phyloP scores from a whole-genome alignment of 495 filamentous ascomycete genomes.

The Sphaerosporella brunnea region DNA sequence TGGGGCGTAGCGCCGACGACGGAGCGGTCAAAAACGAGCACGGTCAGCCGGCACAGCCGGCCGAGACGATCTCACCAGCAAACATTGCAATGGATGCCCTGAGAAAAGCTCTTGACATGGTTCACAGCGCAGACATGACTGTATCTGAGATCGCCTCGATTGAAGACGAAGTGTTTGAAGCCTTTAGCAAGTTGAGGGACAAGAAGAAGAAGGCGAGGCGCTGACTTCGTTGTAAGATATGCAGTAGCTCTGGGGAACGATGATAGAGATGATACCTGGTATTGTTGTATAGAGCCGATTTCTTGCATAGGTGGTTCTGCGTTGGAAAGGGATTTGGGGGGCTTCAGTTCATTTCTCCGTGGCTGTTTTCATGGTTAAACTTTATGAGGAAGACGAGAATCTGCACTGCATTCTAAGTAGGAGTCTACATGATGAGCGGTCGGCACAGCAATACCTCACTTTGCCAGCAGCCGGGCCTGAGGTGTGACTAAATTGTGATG shows the following conservation, averaged over 20 bases:
- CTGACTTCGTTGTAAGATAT: slow-evolving; percentile 2
- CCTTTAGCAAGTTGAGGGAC: neutral
- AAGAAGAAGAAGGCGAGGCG: slow-evolving; percentile 1
- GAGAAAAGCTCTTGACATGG: neutral
- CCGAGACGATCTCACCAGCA: neutral
- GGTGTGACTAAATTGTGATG: no score
- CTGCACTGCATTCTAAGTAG: no score
- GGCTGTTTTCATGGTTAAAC: neutral
- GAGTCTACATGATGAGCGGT: no score
- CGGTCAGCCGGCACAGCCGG: neutral
- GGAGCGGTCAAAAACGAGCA: neutral
- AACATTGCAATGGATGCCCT: neutral
- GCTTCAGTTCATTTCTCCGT: neutral
- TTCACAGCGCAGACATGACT: neutral
- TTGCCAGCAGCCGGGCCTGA: no score
- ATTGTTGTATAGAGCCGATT: neutral
- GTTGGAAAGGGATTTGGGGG: neutral
- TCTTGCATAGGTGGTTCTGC: neutral
- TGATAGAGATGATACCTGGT: neutral
- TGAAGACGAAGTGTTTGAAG: neutral
- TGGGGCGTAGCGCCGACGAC: no score
- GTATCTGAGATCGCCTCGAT: neutral
- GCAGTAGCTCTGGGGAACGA: neutral
- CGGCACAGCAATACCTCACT: no score
- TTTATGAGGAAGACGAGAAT: no score